Conservation (phyloP, 2,329 filamentous ascomycete species). For the Tolypocladium nubicola region DNA sequence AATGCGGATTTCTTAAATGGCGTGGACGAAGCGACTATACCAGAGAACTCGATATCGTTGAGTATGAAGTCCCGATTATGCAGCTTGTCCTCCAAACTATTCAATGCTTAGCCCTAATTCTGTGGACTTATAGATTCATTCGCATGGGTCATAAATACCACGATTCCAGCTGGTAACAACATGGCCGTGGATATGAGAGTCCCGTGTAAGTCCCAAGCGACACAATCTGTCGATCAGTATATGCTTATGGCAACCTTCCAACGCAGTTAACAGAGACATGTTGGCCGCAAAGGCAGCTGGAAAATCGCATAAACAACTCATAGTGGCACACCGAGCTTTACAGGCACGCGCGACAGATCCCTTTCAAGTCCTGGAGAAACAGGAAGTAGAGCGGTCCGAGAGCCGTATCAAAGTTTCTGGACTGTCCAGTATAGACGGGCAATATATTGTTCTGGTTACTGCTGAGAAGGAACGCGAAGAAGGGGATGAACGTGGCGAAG, state of each 20-base stretch:
- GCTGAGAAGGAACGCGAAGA: neutral
- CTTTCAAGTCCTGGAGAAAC: neutral
- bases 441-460: neutral
- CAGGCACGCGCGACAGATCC: neutral
- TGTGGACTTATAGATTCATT: neutral
- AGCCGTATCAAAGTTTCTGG: neutral
- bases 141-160: slow-evolving; percentile 1
- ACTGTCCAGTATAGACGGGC: neutral
- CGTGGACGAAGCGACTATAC: neutral
- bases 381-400: neutral
- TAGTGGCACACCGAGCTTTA: neutral
- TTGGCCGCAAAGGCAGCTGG: neutral
- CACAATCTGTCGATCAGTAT: neutral
- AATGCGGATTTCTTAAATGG: slow-evolving; percentile 2
- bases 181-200: neutral
- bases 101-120: too few relatives aligned
- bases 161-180: neutral
- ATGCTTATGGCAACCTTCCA: neutral
- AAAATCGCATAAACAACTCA: neutral
- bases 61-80: neutral
- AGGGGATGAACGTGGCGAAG: neutral
- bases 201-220: neutral
- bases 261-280: neutral
- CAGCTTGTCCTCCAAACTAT: neutral
- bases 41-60: neutral